Percentiles rank a stretch among this genome's conserved stretches.
Conservation (phyloP, 2,329 filamentous ascomycete genomes). For the Stagonosporopsis chrysanthemi region DNA sequence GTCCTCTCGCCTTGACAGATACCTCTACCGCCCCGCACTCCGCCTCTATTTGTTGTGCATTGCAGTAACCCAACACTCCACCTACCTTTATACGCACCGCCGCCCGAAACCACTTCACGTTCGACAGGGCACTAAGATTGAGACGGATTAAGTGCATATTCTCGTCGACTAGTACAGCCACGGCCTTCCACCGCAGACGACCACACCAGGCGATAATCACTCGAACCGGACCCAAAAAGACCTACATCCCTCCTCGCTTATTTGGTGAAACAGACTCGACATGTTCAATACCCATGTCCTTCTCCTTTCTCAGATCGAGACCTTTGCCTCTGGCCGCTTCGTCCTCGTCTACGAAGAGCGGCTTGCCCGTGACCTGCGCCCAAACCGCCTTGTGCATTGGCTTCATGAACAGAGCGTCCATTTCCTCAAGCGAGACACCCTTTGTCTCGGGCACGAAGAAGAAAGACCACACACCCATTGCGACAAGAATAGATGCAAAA, state of each 20-base stretch:
- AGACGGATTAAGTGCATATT: slow-evolving; percentile 18
- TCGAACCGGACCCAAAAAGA: slow-evolving; percentile 1
- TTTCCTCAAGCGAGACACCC: slow-evolving; percentile 42
- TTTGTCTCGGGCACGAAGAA: slow-evolving; percentile 46
- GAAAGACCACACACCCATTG: slow-evolving; percentile 44
- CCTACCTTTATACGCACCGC: no score
- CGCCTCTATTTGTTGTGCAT: no score
- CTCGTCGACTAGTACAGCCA: slow-evolving; percentile 1
- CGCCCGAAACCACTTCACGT: background rate
- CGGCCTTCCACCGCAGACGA: slow-evolving; percentile 1
- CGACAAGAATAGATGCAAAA: slow-evolving; percentile 42
- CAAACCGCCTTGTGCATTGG: slow-evolving; percentile 42
- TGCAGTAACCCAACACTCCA: no score
- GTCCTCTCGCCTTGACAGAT: no score
- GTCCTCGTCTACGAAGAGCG: slow-evolving; percentile 27
- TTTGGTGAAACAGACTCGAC: slow-evolving; percentile 23
- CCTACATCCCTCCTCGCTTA: slow-evolving; percentile 13
- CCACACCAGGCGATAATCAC: background rate
- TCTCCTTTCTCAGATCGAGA: slow-evolving; percentile 24
- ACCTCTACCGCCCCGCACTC: no score
- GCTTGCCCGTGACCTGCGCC: slow-evolving; percentile 37
- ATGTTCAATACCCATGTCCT: slow-evolving; percentile 28
- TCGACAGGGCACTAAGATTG: background rate
- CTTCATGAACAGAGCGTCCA: slow-evolving; percentile 41
- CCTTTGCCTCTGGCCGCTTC: slow-evolving; percentile 27